Conservation (phyloP, 2,329 filamentous ascomycete genomes). For the Neurospora crassa region DNA sequence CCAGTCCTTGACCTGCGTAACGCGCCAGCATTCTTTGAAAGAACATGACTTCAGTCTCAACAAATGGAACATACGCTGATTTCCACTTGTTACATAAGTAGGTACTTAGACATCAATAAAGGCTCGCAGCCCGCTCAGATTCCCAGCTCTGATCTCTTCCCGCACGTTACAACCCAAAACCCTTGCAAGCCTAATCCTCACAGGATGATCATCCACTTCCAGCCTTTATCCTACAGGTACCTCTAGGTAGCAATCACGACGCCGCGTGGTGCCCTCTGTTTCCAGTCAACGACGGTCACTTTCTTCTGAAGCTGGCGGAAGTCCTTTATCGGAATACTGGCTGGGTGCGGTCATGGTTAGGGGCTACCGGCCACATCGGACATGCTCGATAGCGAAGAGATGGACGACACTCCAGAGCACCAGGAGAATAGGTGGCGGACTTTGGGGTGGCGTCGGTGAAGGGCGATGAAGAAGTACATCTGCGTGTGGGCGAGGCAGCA, state of each 20-base stretch:
- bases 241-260: background rate
- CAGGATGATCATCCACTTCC: too few relatives aligned
- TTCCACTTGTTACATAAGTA: background rate
- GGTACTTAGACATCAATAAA: background rate
- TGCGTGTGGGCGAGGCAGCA: slow-evolving; percentile 60
- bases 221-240: too few relatives aligned
- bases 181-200: background rate
- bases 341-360: background rate
- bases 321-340: background rate
- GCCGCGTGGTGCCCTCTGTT: background rate
- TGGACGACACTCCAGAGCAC: slow-evolving; percentile 23
- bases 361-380: background rate
- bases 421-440: slow-evolving; percentile 47
- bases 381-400: slow-evolving; percentile 29
- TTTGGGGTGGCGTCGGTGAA: slow-evolving; percentile 50
- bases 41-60: background rate
- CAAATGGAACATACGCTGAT: background rate
- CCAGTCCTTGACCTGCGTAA: background rate
- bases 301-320: background rate
- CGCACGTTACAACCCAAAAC: background rate
- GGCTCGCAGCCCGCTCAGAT: background rate
- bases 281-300: background rate
- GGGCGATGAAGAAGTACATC: slow-evolving; percentile 73
- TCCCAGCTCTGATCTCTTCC: background rate
- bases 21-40: background rate